These are phyloP conservation scores for Circinella minor DNA, from an alignment of 371 early-diverging fungal species.

Conservation along the genomic window DNA sequence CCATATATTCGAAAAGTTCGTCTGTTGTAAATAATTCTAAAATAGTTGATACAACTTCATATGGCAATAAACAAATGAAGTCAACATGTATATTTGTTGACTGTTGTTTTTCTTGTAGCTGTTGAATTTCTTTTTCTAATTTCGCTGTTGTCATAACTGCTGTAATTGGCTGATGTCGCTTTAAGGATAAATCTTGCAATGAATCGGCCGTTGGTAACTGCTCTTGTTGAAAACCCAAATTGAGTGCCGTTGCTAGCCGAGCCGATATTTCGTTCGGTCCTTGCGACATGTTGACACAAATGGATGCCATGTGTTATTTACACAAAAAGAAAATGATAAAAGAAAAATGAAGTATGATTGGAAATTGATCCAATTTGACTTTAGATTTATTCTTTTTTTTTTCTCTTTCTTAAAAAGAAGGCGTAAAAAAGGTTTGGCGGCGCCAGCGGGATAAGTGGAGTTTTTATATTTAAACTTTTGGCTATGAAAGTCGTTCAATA, in stretches of 20 bases:
- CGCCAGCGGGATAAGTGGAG: no score
- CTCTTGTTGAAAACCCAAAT: background rate
- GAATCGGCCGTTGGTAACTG: no score
- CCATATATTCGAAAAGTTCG: constrained; percentile 4
- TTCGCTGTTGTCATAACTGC: background rate
- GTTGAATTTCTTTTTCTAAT: background rate
- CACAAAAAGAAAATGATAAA: background rate
- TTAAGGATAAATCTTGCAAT: no score
- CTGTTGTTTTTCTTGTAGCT: background rate
- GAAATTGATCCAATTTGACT: no score
- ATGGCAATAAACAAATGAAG: background rate
- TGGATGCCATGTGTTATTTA: background rate
- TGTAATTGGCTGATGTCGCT: no score
- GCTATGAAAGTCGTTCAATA: no score
- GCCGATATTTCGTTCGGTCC: constrained; percentile 8
- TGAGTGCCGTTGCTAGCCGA: constrained; percentile 3
- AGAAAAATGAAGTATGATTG: no score
- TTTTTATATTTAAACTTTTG: no score
- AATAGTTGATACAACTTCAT: background rate
- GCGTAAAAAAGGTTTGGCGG: background rate
- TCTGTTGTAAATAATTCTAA: background rate
- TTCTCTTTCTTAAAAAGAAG: background rate
- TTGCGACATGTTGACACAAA: constrained; percentile 9
- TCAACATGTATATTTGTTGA: background rate
- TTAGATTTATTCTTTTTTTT: no score